Percentiles rank a stretch among this genome's conserved stretches.
Conservation (phyloP, 345 rosid genomes). For the Citrus unshiu region DNA sequence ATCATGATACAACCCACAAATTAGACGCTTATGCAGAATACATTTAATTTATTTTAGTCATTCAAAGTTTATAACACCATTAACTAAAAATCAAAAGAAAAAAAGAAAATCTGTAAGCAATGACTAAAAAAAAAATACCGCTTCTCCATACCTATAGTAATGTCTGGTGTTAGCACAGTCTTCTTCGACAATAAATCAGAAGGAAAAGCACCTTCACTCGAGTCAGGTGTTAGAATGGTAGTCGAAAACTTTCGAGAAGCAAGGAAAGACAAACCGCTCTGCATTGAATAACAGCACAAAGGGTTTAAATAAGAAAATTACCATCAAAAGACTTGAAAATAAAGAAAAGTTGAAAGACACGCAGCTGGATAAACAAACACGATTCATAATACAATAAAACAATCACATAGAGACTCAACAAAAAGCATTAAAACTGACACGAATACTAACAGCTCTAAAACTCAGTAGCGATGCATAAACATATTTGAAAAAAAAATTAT, state of each 20-base stretch:
- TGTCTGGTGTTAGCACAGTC: conserved; percentile 43
- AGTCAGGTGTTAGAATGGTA: conserved; percentile 52
- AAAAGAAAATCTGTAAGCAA: neutral
- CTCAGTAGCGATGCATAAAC: no score
- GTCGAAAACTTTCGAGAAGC: conserved; percentile 48
- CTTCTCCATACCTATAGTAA: conserved; percentile 47
- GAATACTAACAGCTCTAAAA: neutral
- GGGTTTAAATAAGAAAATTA: neutral
- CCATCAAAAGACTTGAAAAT: neutral
- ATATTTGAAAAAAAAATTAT: neutral
- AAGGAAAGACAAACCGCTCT: conserved; percentile 41
- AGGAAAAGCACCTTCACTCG: conserved; percentile 52
- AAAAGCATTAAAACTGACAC: neutral
- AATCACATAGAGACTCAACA: neutral
- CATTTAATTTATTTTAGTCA: neutral
- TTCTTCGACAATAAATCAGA: conserved; percentile 53
- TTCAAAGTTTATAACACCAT: neutral
- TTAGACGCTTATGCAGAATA: neutral
- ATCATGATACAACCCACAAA: conserved; percentile 8
- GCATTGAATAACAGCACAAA: conserved; percentile 11
- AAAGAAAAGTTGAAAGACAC: neutral
- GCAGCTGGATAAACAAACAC: neutral
- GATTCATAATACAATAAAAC: neutral
- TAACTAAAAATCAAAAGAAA: neutral
- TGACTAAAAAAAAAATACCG: neutral